Base-by-base conservation (phyloP, 2,329 filamentous ascomycete genomes). In the Thielaviopsis populi region DNA sequence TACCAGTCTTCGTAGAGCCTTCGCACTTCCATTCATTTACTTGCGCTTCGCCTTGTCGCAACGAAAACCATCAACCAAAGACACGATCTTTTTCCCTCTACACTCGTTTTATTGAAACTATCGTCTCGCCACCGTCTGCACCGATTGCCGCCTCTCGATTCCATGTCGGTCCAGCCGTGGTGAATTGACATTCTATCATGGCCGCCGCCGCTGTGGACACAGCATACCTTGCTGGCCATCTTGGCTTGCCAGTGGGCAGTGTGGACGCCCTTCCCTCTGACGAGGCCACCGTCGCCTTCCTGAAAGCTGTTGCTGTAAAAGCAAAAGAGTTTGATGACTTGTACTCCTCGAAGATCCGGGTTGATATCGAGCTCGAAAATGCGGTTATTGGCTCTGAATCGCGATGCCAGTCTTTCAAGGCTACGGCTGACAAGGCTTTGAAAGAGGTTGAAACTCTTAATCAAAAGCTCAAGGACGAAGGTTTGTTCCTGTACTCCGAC, bases 281-380 rank as follows among this genome's bases (percentile, higher is more conserved):
- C 46, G 88, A 88, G 59, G 96, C 91, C 2, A 87, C 96, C 68
- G 80, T 82, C 65, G 78, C 82, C 50, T 79, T 99, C 62, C 80
- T 99, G 48, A 79, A 83, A 67, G 86, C 88, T 30, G 83, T 97
- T 62, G 82, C 86, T 27, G 77, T 78, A 37, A 96, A 94, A 73
- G 90, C 89, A 42, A 88, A 86, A 70, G 90, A 96, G 70, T 86
- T 83, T 70, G 90, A 96, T 72, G 82, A 85, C 46, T 76, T 96
- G 48, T 89, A 87, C 69, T 86, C 92, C 10, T 89, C 95, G 68
- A 97, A 96, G 76, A 80, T 96, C 54, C 86, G 89, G 69, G 78
- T 89, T 56, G 90, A 96, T 70, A 94, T 99, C 54, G 91, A 97
- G 77, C 82, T 97, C 7, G 94, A 99, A 73, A 94, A 90, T 74